Conservation (phyloP, 2,329 filamentous ascomycete genomes). For the Botrytis elliptica region DNA sequence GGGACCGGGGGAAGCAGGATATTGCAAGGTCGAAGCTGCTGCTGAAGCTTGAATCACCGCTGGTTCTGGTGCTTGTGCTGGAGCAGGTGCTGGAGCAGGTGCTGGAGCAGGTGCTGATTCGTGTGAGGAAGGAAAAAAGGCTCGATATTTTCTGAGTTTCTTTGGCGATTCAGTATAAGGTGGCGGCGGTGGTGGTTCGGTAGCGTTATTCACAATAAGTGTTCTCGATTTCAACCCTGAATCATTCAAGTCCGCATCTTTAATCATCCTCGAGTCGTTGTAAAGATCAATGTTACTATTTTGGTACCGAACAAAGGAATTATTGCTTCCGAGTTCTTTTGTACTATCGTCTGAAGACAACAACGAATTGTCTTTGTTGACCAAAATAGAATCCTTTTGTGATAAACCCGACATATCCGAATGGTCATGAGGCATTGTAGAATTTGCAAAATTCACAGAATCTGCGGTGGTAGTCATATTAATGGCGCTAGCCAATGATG, state of each 20-base stretch:
- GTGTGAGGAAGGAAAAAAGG: conserved; percentile 58
- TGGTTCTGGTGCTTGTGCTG: conserved; percentile 23
- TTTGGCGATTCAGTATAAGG: conserved; percentile 37
- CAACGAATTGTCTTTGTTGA: conserved; percentile 26
- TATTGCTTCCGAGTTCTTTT: conserved; percentile 29
- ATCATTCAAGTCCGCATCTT: background rate
- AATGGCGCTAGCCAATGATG: conserved; percentile 24
- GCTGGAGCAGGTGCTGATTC: conserved; percentile 47
- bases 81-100: conserved; percentile 41
- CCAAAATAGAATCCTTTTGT: conserved; percentile 14
- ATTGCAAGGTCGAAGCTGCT: conserved; percentile 50
- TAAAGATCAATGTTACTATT: conserved; percentile 23
- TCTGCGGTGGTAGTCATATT: background rate
- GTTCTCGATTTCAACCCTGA: conserved; percentile 14
- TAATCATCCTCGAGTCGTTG: conserved; percentile 9
- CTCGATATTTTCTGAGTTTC: conserved; percentile 47
- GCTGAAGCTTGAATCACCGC: background rate
- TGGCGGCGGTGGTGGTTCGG: conserved; percentile 30
- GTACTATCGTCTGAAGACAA: conserved; percentile 24
- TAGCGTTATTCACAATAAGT: conserved; percentile 6
- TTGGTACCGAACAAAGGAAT: conserved; percentile 31
- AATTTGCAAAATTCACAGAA: background rate
- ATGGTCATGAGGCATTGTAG: background rate
- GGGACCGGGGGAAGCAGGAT: conserved; percentile 59
- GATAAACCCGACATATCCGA: background rate